Evolutionary conservation across 148 eudicot genomes (phyloP), one percentile per base, ranked within the genome.

Genomic region (Amaranthus palmeri): DNA sequence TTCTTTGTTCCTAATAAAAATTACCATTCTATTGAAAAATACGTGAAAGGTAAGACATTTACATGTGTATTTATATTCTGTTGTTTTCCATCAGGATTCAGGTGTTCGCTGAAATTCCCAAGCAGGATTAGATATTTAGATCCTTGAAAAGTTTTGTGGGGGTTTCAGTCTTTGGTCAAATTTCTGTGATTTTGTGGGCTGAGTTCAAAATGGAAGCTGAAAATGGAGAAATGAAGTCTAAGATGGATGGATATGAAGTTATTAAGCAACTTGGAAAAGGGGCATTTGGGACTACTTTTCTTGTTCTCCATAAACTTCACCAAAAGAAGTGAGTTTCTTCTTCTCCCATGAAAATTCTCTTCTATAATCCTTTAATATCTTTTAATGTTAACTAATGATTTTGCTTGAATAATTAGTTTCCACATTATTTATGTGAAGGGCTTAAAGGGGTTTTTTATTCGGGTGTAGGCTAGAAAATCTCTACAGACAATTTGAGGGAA

Each of bases 201-300:
- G 74, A 46, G 8, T 55, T 73, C 69, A 55, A 81, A 73, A 92
- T 92, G 97, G 97, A 83, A 78, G 58, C 70, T 8, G 88, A 81
- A 59, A 83, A 75, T 72, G 84, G 84, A 13, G 87, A 73, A 64
- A 36, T 72, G 46, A 79, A 75, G 80, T 85, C 84, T 18, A 92
- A 88, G 75, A 90, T 90, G 90, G 88, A 85, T 15, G 97, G 87
- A 3, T 92, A 90, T 80, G 86, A 92, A 78, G 85, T 84, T 2
- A 74, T 90, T 18, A 84, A 92, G 82, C 96, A 90, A 80, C 86
- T 92, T 90, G 86, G 88, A 7, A 90, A 85, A 87, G 96, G 90
- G 10, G 77, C 87, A 75, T 83, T 85, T 84, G 96, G 93, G 25
- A 72, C 87, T 72, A 78, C 90, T 77, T 92, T 86, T 76, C 88